phyloP scores from a whole-genome alignment of 1,284 basidiomycete species.

The Inonotus hispidus region DNA sequence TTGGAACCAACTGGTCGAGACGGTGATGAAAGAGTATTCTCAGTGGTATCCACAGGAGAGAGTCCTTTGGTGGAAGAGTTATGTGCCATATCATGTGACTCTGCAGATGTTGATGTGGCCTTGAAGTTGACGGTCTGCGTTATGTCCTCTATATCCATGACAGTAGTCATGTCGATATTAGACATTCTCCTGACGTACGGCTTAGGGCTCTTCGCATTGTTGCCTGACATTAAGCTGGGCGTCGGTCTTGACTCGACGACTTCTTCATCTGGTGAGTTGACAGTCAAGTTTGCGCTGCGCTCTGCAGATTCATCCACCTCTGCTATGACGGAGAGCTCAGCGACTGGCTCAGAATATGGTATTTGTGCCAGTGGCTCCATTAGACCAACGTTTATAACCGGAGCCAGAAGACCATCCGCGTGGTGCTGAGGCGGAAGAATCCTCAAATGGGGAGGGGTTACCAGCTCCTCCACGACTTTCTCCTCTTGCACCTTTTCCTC shows the following conservation, averaged over 20 bases:
- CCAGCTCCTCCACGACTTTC: constrained; percentile 5
- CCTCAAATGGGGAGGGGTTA: background rate
- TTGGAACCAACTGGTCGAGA: constrained; percentile 2
- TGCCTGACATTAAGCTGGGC: background rate
- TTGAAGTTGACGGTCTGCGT: constrained; percentile 14
- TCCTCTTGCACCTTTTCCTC: constrained; percentile 13
- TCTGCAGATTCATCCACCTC: constrained; percentile 62
- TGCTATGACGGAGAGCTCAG: constrained; percentile 61
- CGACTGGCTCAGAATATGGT: constrained; percentile 18
- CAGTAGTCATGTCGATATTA: constrained; percentile 16
- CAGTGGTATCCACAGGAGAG: background rate
- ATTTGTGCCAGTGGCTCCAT: constrained; percentile 5
- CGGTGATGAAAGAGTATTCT: background rate
- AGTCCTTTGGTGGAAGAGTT: constrained; percentile 20
- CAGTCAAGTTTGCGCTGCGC: constrained; percentile 18
- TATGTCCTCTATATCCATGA: constrained; percentile 19
- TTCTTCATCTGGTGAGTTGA: background rate
- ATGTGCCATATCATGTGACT: constrained; percentile 36
- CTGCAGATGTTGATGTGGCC: constrained; percentile 16
- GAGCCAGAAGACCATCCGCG: background rate
- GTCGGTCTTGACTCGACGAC: background rate
- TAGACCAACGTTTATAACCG: background rate
- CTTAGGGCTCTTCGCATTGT: background rate
- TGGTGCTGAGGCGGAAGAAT: background rate
- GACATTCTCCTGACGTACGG: background rate